Evolutionary conservation across 768 basidiomycete genomes (phyloP).

Genomic region (Mycena belliarum): DNA sequence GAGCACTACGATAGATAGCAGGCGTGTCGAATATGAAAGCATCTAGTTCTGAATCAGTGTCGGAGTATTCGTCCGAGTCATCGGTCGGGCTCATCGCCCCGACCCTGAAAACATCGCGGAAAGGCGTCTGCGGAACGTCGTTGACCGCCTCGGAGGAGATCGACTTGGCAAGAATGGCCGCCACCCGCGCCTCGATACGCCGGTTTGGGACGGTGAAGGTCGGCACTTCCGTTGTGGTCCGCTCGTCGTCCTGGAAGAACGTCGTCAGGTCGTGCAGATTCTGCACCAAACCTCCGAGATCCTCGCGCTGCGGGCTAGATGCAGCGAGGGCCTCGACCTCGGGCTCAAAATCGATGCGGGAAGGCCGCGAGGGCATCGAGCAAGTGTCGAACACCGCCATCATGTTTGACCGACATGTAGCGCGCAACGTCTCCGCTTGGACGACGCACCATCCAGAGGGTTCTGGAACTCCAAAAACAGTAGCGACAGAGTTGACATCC

Average conservation of each 20-base stretch:
- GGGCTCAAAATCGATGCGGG: conserved; percentile 73
- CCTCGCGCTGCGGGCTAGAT: conserved; percentile 53
- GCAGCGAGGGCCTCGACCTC: conserved; percentile 51
- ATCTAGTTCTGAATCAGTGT: conserved; percentile 52
- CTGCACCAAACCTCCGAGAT: conserved; percentile 76
- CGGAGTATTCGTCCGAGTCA: conserved; percentile 48
- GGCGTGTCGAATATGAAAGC: conserved; percentile 66
- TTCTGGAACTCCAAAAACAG: conserved; percentile 80
- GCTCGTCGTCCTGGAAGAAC: conserved; percentile 63
- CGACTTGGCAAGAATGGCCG: conserved; percentile 83
- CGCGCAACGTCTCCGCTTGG: conserved; percentile 59
- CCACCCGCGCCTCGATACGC: conserved; percentile 74
- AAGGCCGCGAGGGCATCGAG: conserved; percentile 66
- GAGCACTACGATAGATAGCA: conserved; percentile 42
- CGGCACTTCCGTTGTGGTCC: conserved; percentile 28
- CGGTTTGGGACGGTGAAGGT: conserved; percentile 51
- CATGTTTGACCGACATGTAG: conserved; percentile 73
- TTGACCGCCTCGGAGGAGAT: conserved; percentile 50
- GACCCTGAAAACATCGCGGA: conserved; percentile 74
- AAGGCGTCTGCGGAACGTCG: conserved; percentile 77
- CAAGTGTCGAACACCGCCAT: conserved; percentile 87
- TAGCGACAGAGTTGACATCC: conserved; percentile 57
- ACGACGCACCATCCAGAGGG: conserved; percentile 89
- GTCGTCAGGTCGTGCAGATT: conserved; percentile 75
- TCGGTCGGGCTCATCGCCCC: conserved; percentile 38